Base-by-base conservation (phyloP, 2,329 filamentous ascomycete species). In the Aspergillus japonicus region DNA sequence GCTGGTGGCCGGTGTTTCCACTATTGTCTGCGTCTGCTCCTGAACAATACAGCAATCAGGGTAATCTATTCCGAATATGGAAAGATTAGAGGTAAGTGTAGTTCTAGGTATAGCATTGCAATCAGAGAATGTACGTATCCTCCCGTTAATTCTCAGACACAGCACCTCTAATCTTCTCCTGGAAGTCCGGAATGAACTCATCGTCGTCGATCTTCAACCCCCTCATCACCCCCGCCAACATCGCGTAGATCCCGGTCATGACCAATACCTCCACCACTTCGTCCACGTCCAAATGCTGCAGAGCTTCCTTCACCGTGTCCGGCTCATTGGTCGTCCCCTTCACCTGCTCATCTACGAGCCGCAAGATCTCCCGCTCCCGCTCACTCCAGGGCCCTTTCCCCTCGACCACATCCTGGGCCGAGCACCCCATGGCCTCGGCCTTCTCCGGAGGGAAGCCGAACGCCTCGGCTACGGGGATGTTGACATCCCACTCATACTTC, bases 221-320 rank as follows among this genome's bases (percentile, higher is more conserved):
- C 24, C 56, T 61, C 1, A 54, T 63, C n/a, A 63, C 21, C 21
- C 61, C 31, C 19, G 61, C 61, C 14, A 63, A 24, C 7, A 55
- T 16, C 10, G 42, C 58, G 47, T 63, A 63, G 31, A 61, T 24
- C 6, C 61, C 61, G 4, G 61, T 54, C 11, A 63, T 53, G 49
- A 63, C 52, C 31, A 58, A 31, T 10, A 59, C 56, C 54, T 63
- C 61, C 31, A 63, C 61, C 19, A 63, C 26, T 21, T 51, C 56
- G 24, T 49, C 61, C 31, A 55, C 31, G 1, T 23, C 51, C 47
- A 63, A 23, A 3, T 47, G 12, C 16, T 54, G 50, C 52, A 55
- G 4, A 16, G 51, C 55, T 21, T 54, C 33, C 7, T 31, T 16
- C 14, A 63, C 26, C 2, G 58, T 63, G 7, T 57, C 54, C 19